Evolutionary conservation across 352 stramenopile species (phyloP).

Genomic region (Phytophthora pisi): DNA sequence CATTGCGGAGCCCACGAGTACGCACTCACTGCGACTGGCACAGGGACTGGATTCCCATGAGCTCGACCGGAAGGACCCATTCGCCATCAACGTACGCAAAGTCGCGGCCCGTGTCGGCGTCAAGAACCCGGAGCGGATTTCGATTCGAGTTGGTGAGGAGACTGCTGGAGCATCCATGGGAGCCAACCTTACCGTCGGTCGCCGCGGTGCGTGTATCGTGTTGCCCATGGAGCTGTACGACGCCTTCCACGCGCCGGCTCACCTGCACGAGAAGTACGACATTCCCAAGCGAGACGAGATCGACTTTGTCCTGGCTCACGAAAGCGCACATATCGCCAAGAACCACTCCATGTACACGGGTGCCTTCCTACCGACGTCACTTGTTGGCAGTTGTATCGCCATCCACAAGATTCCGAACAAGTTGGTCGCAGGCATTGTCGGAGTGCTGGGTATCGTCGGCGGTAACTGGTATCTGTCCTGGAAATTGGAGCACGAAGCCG

Average conservation of each 20-base stretch:
- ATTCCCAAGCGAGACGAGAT: conserved; percentile 77
- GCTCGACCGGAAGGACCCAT: conserved; percentile 60
- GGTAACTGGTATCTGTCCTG: conserved; percentile 77
- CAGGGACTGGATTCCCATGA: conserved; percentile 60
- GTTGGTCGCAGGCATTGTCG: conserved; percentile 54
- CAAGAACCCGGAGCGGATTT: conserved; percentile 66
- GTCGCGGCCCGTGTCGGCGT: conserved; percentile 71
- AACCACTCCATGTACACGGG: conserved; percentile 80
- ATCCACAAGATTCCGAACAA: conserved; percentile 84
- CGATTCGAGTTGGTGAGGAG: conserved; percentile 67
- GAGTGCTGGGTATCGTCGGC: conserved; percentile 49
- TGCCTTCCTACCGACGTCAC: conserved; percentile 59
- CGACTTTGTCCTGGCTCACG: conserved; percentile 84
- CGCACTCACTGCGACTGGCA: conserved; percentile 60
- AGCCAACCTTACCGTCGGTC: conserved; percentile 62
- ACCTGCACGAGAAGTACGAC: conserved; percentile 54
- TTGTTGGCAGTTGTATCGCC: conserved; percentile 55
- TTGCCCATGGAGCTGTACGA: conserved; percentile 82
- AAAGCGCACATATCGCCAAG: conserved; percentile 82
- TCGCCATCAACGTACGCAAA: conserved; percentile 66
- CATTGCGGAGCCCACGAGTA: conserved; percentile 63
- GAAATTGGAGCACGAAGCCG: conserved; percentile 81
- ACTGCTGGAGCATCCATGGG: conserved; percentile 69
- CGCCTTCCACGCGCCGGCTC: conserved; percentile 65
- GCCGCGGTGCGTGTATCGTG: conserved; percentile 69